Evolutionary conservation across 2,329 filamentous ascomycete species (phyloP), one percentile per base, ranked within the genome.

Genomic region (Fonsecaea erecta): DNA sequence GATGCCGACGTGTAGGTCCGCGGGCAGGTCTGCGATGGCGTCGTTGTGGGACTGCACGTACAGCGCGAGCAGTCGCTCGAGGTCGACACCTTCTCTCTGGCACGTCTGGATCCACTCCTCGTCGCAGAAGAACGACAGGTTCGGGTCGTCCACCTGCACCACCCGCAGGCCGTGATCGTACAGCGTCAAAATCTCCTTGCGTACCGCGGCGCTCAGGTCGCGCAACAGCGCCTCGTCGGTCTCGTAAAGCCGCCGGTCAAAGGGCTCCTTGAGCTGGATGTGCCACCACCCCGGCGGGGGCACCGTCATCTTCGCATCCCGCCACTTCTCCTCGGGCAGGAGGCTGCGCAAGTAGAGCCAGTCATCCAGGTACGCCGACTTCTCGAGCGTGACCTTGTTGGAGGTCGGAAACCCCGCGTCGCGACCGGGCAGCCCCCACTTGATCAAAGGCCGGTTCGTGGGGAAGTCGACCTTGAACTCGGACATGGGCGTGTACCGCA

Each of bases 111-210:
- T 83, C 84, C 91, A 91, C 74, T 88, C 86, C 63, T 89, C 81
- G 21, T 86, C 89, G 78, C 89, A 92, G 77, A 92, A 92, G 76
- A 91, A 90, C 14, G 86, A 86, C 75, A 90, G 83, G 63, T 87
- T 86, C 0, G 87, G 87, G 73, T 89, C 87, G 68, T 89, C 87
- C 55, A 88, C 88, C 73, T 89, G 87, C n/a, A 89, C 84, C 69
- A 89, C 89, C 30, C 87, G 79, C 68, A 88, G 79, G 0, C 87
- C 87, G 18, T 85, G 85, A 62, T 86, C 80, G 74, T 89, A 88
- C 12, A 89, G 78, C 71, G 84, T 80, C 64, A 81, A 81, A 55
- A 89, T 77, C 74, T 89, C 87, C 16, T 78, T 83, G 72, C 86
- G 84, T 74, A 88, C 89, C 18, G 87, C 86, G 77, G 84, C 85